Percentiles rank a stretch among this genome's conserved stretches.
Conservation (phyloP, 179 eudicot genomes). For the Silene noctiflora region DNA sequence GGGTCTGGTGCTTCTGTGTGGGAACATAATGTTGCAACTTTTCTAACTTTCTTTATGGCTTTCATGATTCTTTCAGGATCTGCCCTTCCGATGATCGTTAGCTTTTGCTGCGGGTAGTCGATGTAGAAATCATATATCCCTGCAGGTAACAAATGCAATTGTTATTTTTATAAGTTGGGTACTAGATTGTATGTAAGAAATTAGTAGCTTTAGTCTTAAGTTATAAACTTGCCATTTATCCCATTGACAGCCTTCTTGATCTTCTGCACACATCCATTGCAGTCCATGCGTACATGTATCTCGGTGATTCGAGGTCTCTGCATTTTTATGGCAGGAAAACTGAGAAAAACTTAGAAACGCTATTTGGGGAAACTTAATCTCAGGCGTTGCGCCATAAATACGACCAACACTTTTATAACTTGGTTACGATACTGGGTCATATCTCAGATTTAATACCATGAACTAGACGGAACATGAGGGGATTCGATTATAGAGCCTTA, state of each 20-base stretch:
- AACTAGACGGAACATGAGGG: neutral
- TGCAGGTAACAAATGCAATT: slow-evolving; percentile 28
- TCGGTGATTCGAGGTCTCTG: slow-evolving; percentile 80
- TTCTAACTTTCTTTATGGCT: slow-evolving; percentile 77
- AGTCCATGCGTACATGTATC: slow-evolving; percentile 81
- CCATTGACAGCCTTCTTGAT: slow-evolving; percentile 81
- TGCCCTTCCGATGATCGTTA: slow-evolving; percentile 73
- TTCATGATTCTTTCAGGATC: slow-evolving; percentile 70
- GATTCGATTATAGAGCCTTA: slow-evolving; percentile 26
- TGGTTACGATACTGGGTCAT: neutral
- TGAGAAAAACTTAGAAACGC: slow-evolving; percentile 23
- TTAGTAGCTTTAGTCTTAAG: neutral
- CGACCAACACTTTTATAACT: neutral
- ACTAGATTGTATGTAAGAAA: neutral
- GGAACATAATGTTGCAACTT: slow-evolving; percentile 68
- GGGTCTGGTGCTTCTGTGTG: slow-evolving; percentile 58
- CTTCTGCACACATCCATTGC: slow-evolving; percentile 91
- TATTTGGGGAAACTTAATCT: neutral
- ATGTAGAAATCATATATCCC: slow-evolving; percentile 73
- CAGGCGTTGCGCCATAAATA: too few species aligned
- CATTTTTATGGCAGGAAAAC: slow-evolving; percentile 33
- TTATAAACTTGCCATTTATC: slow-evolving; percentile 49
- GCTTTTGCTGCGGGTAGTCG: slow-evolving; percentile 67
- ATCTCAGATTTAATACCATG: neutral
- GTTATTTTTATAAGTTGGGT: neutral